These are phyloP conservation scores for Pholiota adiposa DNA, from an alignment of 1,284 basidiomycete species.

Conservation along the genomic window DNA sequence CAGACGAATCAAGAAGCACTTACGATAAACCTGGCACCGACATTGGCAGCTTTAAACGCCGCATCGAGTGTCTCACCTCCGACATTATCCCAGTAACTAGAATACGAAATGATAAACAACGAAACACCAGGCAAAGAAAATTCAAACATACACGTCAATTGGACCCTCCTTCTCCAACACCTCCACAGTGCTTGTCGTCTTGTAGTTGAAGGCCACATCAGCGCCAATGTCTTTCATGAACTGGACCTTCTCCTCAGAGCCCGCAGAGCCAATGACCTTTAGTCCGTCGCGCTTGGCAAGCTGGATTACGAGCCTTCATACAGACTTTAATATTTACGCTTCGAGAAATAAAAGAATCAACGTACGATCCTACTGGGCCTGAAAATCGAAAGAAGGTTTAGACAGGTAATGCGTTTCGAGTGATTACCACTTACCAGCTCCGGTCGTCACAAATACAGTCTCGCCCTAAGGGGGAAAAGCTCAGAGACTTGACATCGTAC, in stretches of 20 bases:
- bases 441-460: constrained; percentile 58
- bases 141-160: constrained; percentile 51
- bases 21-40: constrained; percentile 34
- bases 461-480: constrained; percentile 44
- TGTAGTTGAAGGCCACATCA: constrained; percentile 80
- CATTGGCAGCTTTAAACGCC: constrained; percentile 30
- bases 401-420: not conserved
- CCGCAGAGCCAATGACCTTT: constrained; percentile 77
- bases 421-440: constrained; percentile 38
- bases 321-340: not conserved
- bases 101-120: not conserved
- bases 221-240: constrained; percentile 68
- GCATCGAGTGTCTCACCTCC: constrained; percentile 59
- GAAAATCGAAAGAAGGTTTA: no score
- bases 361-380: constrained; percentile 45
- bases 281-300: constrained; percentile 67
- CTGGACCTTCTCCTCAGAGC: constrained; percentile 69
- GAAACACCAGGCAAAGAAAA: not conserved
- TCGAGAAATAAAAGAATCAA: not conserved
- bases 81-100: constrained; percentile 48
- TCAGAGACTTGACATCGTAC: not conserved
- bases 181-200: constrained; percentile 52
- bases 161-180: constrained; percentile 63
- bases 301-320: constrained; percentile 53
- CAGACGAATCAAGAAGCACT: constrained; percentile 1